phyloP scores from a whole-genome alignment of 2,329 filamentous ascomycete genomes.

The Domatiomyces catenatus region DNA sequence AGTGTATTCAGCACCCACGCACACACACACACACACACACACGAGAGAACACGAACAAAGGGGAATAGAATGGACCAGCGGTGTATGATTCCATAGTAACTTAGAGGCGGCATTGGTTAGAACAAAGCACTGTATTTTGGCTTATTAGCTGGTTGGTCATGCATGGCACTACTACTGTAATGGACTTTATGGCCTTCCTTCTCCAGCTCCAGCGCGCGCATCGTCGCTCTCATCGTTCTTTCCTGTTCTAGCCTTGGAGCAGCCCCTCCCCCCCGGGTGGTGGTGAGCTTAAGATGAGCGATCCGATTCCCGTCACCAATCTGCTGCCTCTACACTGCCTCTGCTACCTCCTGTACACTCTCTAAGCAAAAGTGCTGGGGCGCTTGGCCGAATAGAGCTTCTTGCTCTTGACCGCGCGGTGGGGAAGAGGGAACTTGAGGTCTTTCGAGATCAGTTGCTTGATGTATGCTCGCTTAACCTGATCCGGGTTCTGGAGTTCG shows the following conservation, averaged over 20 bases:
- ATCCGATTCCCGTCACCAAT: too few species aligned
- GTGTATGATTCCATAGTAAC: too few species aligned
- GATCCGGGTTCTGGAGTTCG: slow-evolving; percentile 86
- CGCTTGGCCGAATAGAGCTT: slow-evolving; percentile 88
- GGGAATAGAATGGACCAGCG: too few species aligned
- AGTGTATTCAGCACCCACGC: too few species aligned
- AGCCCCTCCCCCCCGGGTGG: background rate
- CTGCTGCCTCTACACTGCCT: too few species aligned
- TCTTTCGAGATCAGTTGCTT: slow-evolving; percentile 91
- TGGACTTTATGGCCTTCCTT: background rate
- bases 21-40: too few species aligned
- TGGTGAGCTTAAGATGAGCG: background rate
- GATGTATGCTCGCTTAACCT: slow-evolving; percentile 97
- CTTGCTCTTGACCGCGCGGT: slow-evolving; percentile 75
- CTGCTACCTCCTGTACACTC: background rate
- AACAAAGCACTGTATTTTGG: background rate
- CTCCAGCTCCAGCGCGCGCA: background rate
- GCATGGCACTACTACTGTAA: background rate
- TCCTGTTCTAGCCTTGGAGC: background rate
- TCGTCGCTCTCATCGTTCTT: background rate
- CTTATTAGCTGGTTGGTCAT: background rate
- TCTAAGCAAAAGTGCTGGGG: slow-evolving; percentile 95
- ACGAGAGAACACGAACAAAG: too few species aligned
- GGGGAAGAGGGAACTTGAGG: slow-evolving; percentile 96
- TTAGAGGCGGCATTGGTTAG: too few species aligned